Evolutionary conservation across 179 eudicot genomes (phyloP).

Genomic region (Drosera spatulata): DNA sequence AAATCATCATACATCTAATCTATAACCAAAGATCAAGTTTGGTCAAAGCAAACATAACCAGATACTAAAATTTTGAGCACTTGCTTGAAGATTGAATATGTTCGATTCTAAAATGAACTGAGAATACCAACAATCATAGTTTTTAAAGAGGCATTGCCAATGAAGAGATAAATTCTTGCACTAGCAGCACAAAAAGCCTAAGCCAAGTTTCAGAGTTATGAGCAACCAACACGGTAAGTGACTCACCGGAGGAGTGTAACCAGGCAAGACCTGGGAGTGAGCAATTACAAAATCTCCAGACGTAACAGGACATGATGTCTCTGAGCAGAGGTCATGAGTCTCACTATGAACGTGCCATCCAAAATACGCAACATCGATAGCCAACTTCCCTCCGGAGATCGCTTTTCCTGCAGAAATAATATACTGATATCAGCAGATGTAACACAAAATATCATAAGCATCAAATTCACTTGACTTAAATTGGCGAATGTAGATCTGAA

Average conservation of each 20-base stretch:
- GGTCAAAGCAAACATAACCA: no score
- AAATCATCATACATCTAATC: no score
- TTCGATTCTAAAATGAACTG: no score
- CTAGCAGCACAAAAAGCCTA: no score
- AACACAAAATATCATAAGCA: not conserved
- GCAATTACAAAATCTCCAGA: slow-evolving; percentile 63
- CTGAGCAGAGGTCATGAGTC: slow-evolving; percentile 45
- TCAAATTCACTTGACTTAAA: not conserved
- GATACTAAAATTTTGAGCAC: no score
- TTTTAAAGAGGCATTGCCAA: no score
- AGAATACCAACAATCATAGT: no score
- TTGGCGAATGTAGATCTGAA: not conserved
- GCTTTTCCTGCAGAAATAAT: slow-evolving; percentile 24
- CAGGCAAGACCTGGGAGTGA: slow-evolving; percentile 60
- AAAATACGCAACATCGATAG: slow-evolving; percentile 52
- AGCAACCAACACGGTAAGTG: not conserved
- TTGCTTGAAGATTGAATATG: no score
- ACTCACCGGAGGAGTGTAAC: slow-evolving; percentile 67
- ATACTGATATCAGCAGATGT: not conserved
- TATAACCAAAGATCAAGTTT: no score
- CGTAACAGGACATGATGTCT: slow-evolving; percentile 60
- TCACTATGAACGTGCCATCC: slow-evolving; percentile 50
- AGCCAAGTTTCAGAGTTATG: not conserved
- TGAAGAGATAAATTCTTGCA: no score
- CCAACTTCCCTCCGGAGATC: slow-evolving; percentile 46